A percentile compares a stretch with the other conserved stretches of the same genome.
These are phyloP conservation scores for Hericium rajendrae DNA, from an alignment of 768 basidiomycete genomes.

Conservation along the genomic window DNA sequence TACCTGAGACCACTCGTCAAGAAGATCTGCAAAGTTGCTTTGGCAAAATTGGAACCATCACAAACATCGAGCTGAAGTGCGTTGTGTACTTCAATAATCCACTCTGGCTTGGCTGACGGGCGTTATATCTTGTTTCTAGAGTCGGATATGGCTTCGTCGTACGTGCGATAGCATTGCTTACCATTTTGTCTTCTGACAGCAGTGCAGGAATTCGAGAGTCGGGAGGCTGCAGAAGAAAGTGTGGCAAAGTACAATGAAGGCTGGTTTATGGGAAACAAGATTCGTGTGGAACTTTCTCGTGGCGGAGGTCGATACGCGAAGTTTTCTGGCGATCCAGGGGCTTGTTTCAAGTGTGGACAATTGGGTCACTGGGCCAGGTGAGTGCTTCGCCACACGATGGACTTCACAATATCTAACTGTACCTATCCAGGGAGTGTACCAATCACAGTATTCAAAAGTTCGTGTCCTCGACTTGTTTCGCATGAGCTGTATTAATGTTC, in stretches of 20 bases:
- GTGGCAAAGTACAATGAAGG: constrained; percentile 86
- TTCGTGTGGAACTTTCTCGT: constrained; percentile 79
- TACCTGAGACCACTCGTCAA: constrained; percentile 78
- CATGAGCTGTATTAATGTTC: constrained; percentile 21
- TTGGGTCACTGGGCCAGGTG: constrained; percentile 87
- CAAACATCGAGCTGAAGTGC: constrained; percentile 76
- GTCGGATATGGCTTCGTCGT: constrained; percentile 88
- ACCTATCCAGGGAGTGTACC: constrained; percentile 55
- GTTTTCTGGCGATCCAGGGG: constrained; percentile 76
- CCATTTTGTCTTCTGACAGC: constrained; percentile 4
- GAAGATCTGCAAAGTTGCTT: constrained; percentile 83
- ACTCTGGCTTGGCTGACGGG: background rate
- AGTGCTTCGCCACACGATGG: constrained; percentile 14
- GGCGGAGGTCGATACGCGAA: constrained; percentile 77
- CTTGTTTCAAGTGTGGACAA: constrained; percentile 82
- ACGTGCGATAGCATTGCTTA: constrained; percentile 24
- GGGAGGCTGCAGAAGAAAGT: constrained; percentile 77
- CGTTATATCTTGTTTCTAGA: constrained; percentile 28
- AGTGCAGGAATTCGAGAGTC: constrained; percentile 69
- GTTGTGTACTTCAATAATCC: constrained; percentile 19
- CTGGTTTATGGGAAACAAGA: constrained; percentile 87
- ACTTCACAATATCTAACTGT: constrained; percentile 3
- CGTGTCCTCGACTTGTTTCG: constrained; percentile 20
- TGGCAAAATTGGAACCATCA: constrained; percentile 71
- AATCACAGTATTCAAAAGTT: constrained; percentile 40